Conservation (phyloP, 75 land plant species). For the Pinus taeda region DNA sequence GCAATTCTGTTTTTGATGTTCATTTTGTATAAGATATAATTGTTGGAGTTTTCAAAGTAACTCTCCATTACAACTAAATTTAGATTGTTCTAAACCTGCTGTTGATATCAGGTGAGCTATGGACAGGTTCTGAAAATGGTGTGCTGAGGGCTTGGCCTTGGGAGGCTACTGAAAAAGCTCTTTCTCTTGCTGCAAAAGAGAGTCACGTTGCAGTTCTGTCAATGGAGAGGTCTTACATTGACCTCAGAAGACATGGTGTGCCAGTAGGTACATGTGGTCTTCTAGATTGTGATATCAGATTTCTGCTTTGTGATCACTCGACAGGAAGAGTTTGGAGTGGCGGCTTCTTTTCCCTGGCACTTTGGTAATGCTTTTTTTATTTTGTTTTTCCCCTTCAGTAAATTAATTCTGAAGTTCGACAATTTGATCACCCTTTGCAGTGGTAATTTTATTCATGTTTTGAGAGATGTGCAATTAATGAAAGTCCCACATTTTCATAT, state of each 20-base stretch:
- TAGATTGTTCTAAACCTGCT: not conserved
- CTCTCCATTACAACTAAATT: not conserved
- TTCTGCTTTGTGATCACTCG: slow-evolving; percentile 61
- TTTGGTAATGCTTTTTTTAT: slow-evolving; percentile 65
- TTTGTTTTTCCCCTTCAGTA: not conserved
- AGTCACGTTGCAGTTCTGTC: slow-evolving; percentile 46
- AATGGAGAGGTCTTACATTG: slow-evolving; percentile 78
- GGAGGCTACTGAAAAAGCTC: slow-evolving; percentile 54
- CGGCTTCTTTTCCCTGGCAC: slow-evolving; percentile 51
- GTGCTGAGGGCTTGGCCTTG: slow-evolving; percentile 78
- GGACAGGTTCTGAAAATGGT: slow-evolving; percentile 91
- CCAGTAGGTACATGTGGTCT: slow-evolving; percentile 44
- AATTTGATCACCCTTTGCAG: not conserved
- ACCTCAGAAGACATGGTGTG: slow-evolving; percentile 57
- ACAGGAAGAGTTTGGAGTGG: slow-evolving; percentile 86
- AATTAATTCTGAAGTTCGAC: not conserved
- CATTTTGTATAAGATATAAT: not conserved
- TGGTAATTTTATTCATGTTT: not conserved
- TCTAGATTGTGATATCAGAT: slow-evolving; percentile 64
- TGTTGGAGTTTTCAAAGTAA: not conserved
- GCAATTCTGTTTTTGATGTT: not conserved
- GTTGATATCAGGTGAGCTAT: slow-evolving; percentile 72
- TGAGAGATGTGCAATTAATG: not conserved
- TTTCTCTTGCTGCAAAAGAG: slow-evolving; percentile 42
- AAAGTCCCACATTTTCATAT: not conserved